Conservation (phyloP, 2,329 filamentous ascomycete genomes). For the Beauveria brongniartii region DNA sequence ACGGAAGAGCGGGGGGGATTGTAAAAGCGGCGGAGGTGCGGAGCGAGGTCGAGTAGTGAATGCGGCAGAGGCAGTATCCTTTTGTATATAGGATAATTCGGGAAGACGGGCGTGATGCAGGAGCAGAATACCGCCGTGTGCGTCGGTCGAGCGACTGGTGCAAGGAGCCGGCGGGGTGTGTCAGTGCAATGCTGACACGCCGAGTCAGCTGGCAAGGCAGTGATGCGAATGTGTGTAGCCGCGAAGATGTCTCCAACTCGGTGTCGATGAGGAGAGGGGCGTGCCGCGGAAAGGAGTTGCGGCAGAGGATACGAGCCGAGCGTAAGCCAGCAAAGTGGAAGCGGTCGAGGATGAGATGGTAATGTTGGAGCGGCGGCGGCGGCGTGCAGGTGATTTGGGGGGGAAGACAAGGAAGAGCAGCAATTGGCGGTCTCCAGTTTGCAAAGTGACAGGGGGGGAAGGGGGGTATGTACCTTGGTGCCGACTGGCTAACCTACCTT, state of each 20-base stretch:
- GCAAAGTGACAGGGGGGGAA: not conserved
- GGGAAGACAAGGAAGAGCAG: not conserved
- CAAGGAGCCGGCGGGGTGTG: constrained; percentile 1
- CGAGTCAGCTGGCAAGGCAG: not conserved
- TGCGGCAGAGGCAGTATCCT: not conserved
- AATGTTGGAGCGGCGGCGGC: constrained; percentile 1
- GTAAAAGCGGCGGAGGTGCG: not conserved
- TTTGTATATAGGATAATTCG: not conserved
- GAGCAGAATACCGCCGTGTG: not conserved
- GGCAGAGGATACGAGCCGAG: not conserved
- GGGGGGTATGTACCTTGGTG: not conserved
- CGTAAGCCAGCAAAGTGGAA: not conserved
- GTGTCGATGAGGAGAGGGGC: not conserved
- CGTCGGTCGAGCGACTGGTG: constrained; percentile 2
- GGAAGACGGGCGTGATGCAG: not conserved
- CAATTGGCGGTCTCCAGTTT: constrained; percentile 9
- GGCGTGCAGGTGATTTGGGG: constrained; percentile 1
- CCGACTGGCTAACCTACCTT: too few species aligned
- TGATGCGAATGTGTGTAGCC: not conserved
- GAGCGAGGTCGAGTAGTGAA: not conserved
- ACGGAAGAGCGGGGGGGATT: not conserved
- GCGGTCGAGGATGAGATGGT: constrained; percentile 8
- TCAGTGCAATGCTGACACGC: not conserved
- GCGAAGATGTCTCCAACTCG: not conserved
- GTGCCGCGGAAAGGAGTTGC: not conserved